Evolutionary conservation across 345 rosid genomes (phyloP).

Genomic region (Cardamine chenopodiifolia): DNA sequence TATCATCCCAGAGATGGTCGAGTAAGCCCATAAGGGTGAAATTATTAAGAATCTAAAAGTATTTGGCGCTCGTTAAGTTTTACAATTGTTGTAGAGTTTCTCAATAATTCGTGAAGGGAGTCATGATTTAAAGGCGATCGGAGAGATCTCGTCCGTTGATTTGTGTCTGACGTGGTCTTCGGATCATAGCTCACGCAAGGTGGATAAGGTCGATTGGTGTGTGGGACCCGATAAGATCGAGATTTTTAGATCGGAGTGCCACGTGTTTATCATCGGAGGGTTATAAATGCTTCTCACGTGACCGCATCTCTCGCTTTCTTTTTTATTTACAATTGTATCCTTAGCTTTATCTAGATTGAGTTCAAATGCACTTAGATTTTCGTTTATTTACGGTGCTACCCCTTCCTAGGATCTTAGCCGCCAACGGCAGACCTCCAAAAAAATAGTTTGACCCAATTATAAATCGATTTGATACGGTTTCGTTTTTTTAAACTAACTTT

Average conservation of each 20-base stretch:
- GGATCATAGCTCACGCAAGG: constrained; percentile 46
- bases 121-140: constrained; percentile 20
- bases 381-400: constrained; percentile 20
- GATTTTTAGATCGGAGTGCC: constrained; percentile 23
- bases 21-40: constrained; percentile 68
- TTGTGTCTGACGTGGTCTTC: constrained; percentile 41
- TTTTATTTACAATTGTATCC: constrained; percentile 28
- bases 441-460: neutral
- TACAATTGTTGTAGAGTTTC: constrained; percentile 41
- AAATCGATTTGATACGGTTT: neutral
- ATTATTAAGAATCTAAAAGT: neutral
- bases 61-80: neutral
- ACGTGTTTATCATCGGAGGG: constrained; percentile 43
- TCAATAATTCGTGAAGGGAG: constrained; percentile 3
- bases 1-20: constrained; percentile 97
- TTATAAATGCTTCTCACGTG: constrained; percentile 43
- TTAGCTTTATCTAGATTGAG: constrained; percentile 27
- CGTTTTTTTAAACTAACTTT: neutral
- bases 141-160: constrained; percentile 51
- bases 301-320: constrained; percentile 16
- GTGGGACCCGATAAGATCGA: constrained; percentile 45
- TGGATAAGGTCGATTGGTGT: constrained; percentile 57
- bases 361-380: neutral
- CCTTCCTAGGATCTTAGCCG: constrained; percentile 32
- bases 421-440: constrained; percentile 17